These are phyloP conservation scores for Ogataea pilisensis DNA, from an alignment of 805 yeast species.

Conservation along the genomic window DNA sequence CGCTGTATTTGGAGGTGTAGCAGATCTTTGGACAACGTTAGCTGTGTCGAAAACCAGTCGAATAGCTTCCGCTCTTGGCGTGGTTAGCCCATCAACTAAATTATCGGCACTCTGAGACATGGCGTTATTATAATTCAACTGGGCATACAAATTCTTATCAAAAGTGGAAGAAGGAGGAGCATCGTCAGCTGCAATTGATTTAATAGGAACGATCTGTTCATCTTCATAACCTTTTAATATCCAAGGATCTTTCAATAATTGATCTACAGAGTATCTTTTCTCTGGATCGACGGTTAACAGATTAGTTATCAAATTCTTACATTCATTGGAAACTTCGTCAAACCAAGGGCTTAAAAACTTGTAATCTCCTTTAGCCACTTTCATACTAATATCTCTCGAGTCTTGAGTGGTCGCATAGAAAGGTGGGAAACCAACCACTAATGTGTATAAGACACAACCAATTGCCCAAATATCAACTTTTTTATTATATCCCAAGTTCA, in stretches of 20 bases:
- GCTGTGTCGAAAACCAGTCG: conserved; percentile 35
- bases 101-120: conserved; percentile 22
- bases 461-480: conserved; percentile 72
- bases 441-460: conserved; percentile 66
- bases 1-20: conserved; percentile 13
- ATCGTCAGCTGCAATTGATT: conserved; percentile 24
- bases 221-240: conserved; percentile 29
- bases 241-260: conserved; percentile 74
- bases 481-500: conserved; percentile 56
- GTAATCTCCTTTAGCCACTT: conserved; percentile 68
- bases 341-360: conserved; percentile 83
- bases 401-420: conserved; percentile 63
- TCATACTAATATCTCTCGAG: conserved; percentile 54
- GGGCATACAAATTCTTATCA: conserved; percentile 25
- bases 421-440: conserved; percentile 72
- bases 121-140: conserved; percentile 24
- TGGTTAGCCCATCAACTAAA: conserved; percentile 22
- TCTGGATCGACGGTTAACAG: conserved; percentile 68
- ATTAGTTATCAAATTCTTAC: conserved; percentile 62
- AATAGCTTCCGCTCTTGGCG: conserved; percentile 38
- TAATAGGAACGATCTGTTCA: conserved; percentile 3
- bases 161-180: conserved; percentile 28
- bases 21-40: conserved; percentile 27
- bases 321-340: conserved; percentile 74
- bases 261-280: conserved; percentile 62